Base-by-base conservation (phyloP, 805 yeast species). In the Kazachstania africana region DNA sequence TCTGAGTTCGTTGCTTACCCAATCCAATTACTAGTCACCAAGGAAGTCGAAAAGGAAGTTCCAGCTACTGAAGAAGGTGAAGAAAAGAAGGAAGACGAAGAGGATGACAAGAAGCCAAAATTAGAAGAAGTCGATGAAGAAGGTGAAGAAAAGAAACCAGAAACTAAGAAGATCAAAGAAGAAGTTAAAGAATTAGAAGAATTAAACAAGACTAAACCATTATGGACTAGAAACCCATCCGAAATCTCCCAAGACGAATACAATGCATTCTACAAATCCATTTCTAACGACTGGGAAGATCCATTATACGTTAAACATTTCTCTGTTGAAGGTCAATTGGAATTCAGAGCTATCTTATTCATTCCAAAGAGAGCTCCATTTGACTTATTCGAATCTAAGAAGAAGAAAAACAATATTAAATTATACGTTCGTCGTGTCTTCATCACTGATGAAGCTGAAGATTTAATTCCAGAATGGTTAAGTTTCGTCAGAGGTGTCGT, bases 261-360 rank as follows among this genome's bases (percentile, higher is more conserved):
- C 75, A 88, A 91, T 56, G 93, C 97, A 38, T 91, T 91, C 81
- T 91, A 91, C 82, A 91, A 91, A 73, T 85, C 97, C 31, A 91
- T 91, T 58, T 87, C 98, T 36, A 91, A 91, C 68, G 99, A 91
- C 68, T 91, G 98, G 98, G 98, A 91, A 72, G 98, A 91, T 62
- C 99, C 95, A 67, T 76, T 91, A 61, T 96, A 96, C 48, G 97
- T 91, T 49, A 91, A 91, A 76, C 99, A 91, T 70, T 91, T 91
- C 75, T 83, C 95, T 32, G 99, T 91, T 57, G 99, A 91, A 72
- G 99, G 99, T 74, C 98, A 91, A 73, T 76, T 91, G 55, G 99
- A 91, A 72, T 91, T 91, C 78, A 87, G 79, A 71, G 97, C 98
- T 44, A 91, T 91, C 58, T 71, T 91, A 55, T 91, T 84, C 59